Evolutionary conservation across 805 yeast species (phyloP), one percentile per base, ranked within the genome.

Genomic region (Maudiozyma serrabonitensis): DNA sequence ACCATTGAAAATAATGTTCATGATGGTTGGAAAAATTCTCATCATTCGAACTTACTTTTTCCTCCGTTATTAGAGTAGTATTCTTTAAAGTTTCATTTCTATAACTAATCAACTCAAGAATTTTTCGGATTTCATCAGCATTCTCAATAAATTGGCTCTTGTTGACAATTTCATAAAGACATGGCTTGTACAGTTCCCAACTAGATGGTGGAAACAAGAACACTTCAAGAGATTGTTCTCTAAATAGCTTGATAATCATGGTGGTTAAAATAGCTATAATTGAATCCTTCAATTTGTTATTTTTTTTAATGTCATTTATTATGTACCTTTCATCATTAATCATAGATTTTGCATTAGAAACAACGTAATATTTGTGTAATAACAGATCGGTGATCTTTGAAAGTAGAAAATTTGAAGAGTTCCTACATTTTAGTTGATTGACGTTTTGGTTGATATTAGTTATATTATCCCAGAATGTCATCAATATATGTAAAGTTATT

Each of bases 391-490:
- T 77, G 12, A 85, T 63, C 51, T 80, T 84, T 53, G 84, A 84
- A 25, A 86, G 74, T 19, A 83, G 62, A 54, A 75, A 76, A 16
- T 23, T 37, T 13, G 44, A 43, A 18, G 34, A 23, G 32, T 32
- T 16, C 2, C 28, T 13, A 42, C 21, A 25, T 15, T 41, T 34
- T 5, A 5, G 50, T 45, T 6, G 28, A 16, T 25, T 35, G 18
- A 44, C 41, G 4, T 69, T 60, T 13, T 21, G 21, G 23, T 21
- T 15, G 4, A 18, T 19, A 39, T 72, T 69, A 3, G 81, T 64
- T 2, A 87, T 66, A 46, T 82, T 84, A 47, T 70, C 70, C 96
- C 96, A 89, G 57, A 86, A 84, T 23, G 82, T 69, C 51, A 79
- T 75, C 6, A 84, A 62, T 3, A 86, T 68, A 3, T 85, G 73